Base-by-base conservation (phyloP, 2,329 filamentous ascomycete species). In the Ophiostoma ulmi region DNA sequence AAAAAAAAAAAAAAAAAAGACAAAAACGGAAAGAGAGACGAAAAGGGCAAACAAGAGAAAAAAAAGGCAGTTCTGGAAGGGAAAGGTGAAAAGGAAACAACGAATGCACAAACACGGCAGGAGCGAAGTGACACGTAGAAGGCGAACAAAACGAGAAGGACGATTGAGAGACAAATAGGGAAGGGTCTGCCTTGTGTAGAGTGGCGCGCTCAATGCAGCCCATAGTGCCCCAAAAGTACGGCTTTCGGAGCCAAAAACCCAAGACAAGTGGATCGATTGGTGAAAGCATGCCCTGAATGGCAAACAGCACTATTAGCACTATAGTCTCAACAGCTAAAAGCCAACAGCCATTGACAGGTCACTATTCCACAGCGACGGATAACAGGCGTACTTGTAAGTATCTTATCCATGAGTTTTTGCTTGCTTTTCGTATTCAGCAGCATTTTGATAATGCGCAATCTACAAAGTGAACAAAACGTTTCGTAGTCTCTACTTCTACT, bases 121-220 rank as follows among this genome's bases (percentile, higher is more conserved):
- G 35, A 48, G 65, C 36, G 13, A 48, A 6, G 44, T 48, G 63
- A 22, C 36, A 65, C 63, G 63, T 64, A 11, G 14, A 5, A 64
- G 58, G 58, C 61, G 61, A 38, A 64, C 8, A 64, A 31, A 31
- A 64, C 22, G 22, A 64, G 61, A 7, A 64, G 44, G 38, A 31
- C 38, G 31, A 35, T 20, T 36, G 14, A 65, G 36, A 26, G 52
- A 58, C 52, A 22, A 67, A 67, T 26, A 44, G 39, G 65, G 39
- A 67, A 67, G 65, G 65, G 65, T 26, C 65, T 67, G 26, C 63
- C 63, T 65, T 26, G n/a, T 26, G n/a, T 26, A 58, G 26, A 58
- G 52, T 58, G 63, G 63, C 63, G 63, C 63, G 63, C 31, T 36
- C 63, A 65, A 65, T 65, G 63, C 63, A 38, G 31, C n/a, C 55